Evolutionary conservation across 495 filamentous ascomycete species (phyloP).

Genomic region (Aspergillus indologenus): DNA sequence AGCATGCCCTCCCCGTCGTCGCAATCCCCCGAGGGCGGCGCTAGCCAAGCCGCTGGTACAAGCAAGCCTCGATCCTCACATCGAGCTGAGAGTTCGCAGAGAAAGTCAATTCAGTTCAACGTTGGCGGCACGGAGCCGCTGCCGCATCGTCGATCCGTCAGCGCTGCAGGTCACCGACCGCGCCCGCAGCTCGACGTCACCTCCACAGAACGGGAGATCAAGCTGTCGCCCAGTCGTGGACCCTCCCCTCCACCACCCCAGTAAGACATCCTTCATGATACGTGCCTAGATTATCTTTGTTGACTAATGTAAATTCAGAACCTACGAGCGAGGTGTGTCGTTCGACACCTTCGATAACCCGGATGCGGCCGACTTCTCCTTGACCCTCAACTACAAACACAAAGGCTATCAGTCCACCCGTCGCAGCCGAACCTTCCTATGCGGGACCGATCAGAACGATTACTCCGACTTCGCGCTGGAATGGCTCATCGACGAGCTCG

Average conservation of each 20-base stretch:
- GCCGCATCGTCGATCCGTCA: slow-evolving; percentile 29
- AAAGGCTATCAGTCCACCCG: slow-evolving; percentile 82
- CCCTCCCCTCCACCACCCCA: slow-evolving; percentile 40
- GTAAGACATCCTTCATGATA: slow-evolving; percentile 20
- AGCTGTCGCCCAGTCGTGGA: slow-evolving; percentile 23
- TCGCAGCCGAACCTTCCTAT: slow-evolving; percentile 86
- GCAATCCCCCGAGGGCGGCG: not conserved
- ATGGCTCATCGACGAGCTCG: slow-evolving; percentile 91
- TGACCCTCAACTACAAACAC: slow-evolving; percentile 86
- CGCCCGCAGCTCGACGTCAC: slow-evolving; percentile 23
- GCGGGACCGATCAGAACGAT: slow-evolving; percentile 89
- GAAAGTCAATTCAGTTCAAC: slow-evolving; percentile 46
- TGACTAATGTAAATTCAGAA: slow-evolving; percentile 26
- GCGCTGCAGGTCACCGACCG: slow-evolving; percentile 25
- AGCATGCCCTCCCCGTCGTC: slow-evolving; percentile 14
- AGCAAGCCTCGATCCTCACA: slow-evolving; percentile 12
- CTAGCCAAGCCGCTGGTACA: slow-evolving; percentile 15
- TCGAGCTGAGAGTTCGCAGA: slow-evolving; percentile 25
- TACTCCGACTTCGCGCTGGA: slow-evolving; percentile 95
- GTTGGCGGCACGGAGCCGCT: slow-evolving; percentile 31
- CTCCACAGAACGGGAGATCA: slow-evolving; percentile 30
- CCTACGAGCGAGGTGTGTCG: slow-evolving; percentile 62
- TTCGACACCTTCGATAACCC: slow-evolving; percentile 93
- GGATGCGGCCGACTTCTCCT: slow-evolving; percentile 72
- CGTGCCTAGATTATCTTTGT: not conserved